These are phyloP conservation scores for Neurospora pannonica DNA, from an alignment of 495 filamentous ascomycete species.

Conservation along the genomic window DNA sequence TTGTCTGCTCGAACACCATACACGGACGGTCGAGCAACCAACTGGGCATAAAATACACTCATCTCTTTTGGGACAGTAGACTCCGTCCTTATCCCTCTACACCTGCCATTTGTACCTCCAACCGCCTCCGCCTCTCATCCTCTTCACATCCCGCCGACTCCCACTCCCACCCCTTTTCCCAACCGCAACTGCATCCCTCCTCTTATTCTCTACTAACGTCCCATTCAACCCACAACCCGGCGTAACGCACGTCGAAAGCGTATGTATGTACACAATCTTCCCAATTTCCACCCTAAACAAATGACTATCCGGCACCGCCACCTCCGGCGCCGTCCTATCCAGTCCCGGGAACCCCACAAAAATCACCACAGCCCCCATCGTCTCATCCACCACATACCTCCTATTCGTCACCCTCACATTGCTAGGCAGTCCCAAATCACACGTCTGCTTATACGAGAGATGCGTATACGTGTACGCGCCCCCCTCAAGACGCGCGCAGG, in stretches of 20 bases:
- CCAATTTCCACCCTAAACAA: conserved; percentile 25
- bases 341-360: conserved; percentile 24
- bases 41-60: too few species aligned
- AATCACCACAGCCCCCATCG: conserved; percentile 24
- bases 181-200: neutral
- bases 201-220: neutral
- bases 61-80: too few species aligned
- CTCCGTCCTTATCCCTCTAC: neutral
- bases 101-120: neutral
- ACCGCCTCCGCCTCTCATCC: neutral
- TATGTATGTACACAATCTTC: conserved; percentile 29
- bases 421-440: conserved; percentile 20
- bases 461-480: conserved; percentile 22
- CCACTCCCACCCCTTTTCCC: neutral
- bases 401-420: conserved; percentile 21
- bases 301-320: conserved; percentile 25
- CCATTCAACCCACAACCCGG: neutral
- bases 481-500: conserved; percentile 29
- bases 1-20: too few species aligned
- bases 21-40: too few species aligned
- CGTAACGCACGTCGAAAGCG: neutral
- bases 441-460: conserved; percentile 19
- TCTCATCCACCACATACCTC: conserved; percentile 29
- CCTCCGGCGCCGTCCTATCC: conserved; percentile 13
- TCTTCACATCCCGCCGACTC: neutral